Base-by-base conservation (phyloP, 192 early-diverging fungal species). In the Fimicolochytrium jonesii region DNA sequence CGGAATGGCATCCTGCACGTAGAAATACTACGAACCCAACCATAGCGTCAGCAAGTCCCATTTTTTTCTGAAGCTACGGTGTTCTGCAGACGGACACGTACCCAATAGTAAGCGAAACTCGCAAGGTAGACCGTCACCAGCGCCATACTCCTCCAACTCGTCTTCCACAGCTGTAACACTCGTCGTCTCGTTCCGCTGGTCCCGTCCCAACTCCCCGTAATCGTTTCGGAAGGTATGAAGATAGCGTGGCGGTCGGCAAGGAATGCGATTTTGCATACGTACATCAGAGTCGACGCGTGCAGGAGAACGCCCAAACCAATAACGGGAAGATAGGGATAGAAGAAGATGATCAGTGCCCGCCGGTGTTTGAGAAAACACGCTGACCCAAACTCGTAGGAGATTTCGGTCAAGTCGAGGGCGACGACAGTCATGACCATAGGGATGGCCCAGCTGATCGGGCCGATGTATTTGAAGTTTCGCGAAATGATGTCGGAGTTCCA, bases 321-420 rank as follows among this genome's bases (percentile, higher is more conserved):
- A 31, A 59, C 43, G 1, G 57, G 57, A 0, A 31, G 26, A 18
- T 46, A 22, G n/a, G 57, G 57, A 31, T 59, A 59, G 31, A 45
- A 59, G 41, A 59, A 59, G 26, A 59, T 7, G 13, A 25, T 11
- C 23, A 22, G n/a, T 1, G 39, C 15, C 30, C 43, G 23, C 17
- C 28, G 13, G 6, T 7, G n/a, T 2, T 18, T 17, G 6, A 59
- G 23, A 32, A 59, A 59, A 31, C 57, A 59, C 15, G 46, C 6
- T 9, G 39, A 45, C 5, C 57, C 57, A 31, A 59, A 59, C 30
- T 59, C 42, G 43, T 46, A 59, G 42, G 39, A 23, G 41, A 59
- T 44, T n/a, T 20, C 41, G 17, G 18, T 20, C 5, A 59, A 46
- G 20, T 43, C n/a, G 25, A 59, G 3, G 22, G n/a, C 33, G 13